A percentile compares a stretch with the other conserved stretches of the same genome.
These are phyloP conservation scores for Aspergillus floridensis DNA, from an alignment of 2,329 filamentous ascomycete species.

Conservation along the genomic window DNA sequence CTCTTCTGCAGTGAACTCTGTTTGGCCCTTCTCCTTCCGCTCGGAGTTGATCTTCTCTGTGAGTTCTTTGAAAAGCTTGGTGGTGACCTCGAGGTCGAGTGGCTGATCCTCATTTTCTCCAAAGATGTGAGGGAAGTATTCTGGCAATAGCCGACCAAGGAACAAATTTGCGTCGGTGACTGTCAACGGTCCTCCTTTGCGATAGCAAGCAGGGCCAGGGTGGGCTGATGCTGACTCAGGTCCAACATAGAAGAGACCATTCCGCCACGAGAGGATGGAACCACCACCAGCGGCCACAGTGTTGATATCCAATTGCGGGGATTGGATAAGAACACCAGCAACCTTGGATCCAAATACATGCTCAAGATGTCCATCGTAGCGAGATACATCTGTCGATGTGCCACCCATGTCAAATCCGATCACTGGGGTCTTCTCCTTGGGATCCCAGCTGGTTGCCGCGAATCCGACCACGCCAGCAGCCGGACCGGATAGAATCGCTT, in stretches of 20 bases:
- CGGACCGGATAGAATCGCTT: conserved; percentile 84
- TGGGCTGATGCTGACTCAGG: conserved; percentile 90
- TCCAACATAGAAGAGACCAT: conserved; percentile 87
- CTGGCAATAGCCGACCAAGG: conserved; percentile 78
- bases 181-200: conserved; percentile 84
- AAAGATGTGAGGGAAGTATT: conserved; percentile 96
- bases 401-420: conserved; percentile 97
- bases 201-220: conserved; percentile 86
- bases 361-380: conserved; percentile 84
- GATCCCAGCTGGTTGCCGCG: conserved; percentile 85
- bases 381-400: conserved; percentile 82
- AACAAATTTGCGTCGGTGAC: conserved; percentile 92
- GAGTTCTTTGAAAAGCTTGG: conserved; percentile 71
- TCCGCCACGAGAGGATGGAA: conserved; percentile 72
- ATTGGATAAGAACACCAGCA: conserved; percentile 90
- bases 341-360: conserved; percentile 94
- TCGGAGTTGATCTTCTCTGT: conserved; percentile 61
- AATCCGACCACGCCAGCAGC: conserved; percentile 95
- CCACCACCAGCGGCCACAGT: conserved; percentile 85
- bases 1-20: conserved; percentile 53
- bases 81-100: conserved; percentile 72
- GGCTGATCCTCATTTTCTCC: conserved; percentile 84
- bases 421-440: conserved; percentile 75
- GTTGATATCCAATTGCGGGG: conserved; percentile 89
- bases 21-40: conserved; percentile 38